Evolutionary conservation across 2,329 filamentous ascomycete genomes (phyloP), one percentile per base, ranked within the genome.

Genomic region (Drechslera avenae): DNA sequence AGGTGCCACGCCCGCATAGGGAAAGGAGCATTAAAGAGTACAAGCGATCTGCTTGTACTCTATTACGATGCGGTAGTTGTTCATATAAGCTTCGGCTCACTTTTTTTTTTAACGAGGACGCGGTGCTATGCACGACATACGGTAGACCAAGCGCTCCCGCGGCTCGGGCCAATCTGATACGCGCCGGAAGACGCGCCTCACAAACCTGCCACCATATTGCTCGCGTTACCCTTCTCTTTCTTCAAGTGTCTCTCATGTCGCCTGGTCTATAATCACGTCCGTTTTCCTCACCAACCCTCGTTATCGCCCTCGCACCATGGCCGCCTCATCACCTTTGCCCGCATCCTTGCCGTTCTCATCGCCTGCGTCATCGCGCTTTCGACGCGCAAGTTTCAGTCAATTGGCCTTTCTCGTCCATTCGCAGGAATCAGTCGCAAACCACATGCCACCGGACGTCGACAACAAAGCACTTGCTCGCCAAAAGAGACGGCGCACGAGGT

Each of bases 401-500:
- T 80, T 81, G 66, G 80, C 83, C 41, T 86, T 85, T 63, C 74
- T 85, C n/a, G 80, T 84, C 34, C 82, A 85, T 66, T 84, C 82
- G 13, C 78, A 82, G 49, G 78, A 80, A 55, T 83, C 81, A 13
- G 68, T 85, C 43, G 79, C 79, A 13, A 77, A 82, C 59, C 81
- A 81, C 34, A 75, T 83, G 23, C 81, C 81, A 39, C 81, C 82
- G 19, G 79, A 80, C 50, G 77, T 84, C 39, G 83, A 86, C 65
- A 83, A 85, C 65, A 84, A 83, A 60, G 74, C 81, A 53, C 75
- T 84, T 44, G 81, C 79, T 37, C 80, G 84, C 39, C 84, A 86
- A 66, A 86, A 83, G 67, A 78, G 84, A 37, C 78, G 83, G 60
- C 78, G 84, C 50, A 86, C 84, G 28, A 86, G 83, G 84, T 85